Evolutionary conservation across 192 early-diverging fungal genomes (phyloP).

Genomic region (Backusella psychrophila): DNA sequence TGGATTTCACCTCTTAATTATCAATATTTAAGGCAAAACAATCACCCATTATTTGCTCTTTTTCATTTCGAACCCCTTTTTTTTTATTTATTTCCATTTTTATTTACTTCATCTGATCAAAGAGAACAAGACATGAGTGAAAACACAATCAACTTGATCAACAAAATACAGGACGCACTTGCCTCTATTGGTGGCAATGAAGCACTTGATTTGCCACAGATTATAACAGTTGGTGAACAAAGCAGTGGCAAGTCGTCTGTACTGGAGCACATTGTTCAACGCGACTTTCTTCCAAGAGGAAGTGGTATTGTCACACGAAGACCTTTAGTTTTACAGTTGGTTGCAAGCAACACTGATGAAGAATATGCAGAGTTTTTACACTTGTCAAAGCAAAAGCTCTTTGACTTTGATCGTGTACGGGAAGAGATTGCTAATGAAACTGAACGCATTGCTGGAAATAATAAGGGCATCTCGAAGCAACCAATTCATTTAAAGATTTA

Average conservation of each 20-base stretch:
- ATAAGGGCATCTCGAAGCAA: constrained; percentile 72
- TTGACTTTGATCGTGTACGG: constrained; percentile 71
- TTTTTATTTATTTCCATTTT: not conserved
- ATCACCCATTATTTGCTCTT: no score
- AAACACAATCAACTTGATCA: constrained; percentile 69
- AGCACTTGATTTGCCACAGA: constrained; percentile 73
- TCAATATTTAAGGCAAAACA: not conserved
- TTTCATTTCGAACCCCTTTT: not conserved
- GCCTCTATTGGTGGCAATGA: constrained; percentile 67
- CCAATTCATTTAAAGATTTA: constrained; percentile 80
- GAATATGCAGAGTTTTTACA: constrained; percentile 68
- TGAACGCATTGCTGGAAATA: constrained; percentile 69
- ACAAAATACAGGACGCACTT: constrained; percentile 79
- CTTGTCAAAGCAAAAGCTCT: constrained; percentile 67
- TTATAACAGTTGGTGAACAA: constrained; percentile 81
- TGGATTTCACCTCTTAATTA: no score
- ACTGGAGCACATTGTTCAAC: constrained; percentile 94
- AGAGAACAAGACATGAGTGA: constrained; percentile 50
- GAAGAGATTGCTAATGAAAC: constrained; percentile 81
- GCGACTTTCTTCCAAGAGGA: constrained; percentile 94
- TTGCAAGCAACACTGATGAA: constrained; percentile 45
- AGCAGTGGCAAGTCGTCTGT: constrained; percentile 93
- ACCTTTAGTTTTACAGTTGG: constrained; percentile 75
- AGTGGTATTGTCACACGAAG: constrained; percentile 80
- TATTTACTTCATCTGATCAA: constrained; percentile 15